Conservation (phyloP, 495 filamentous ascomycete species). For the Neurospora sp. region DNA sequence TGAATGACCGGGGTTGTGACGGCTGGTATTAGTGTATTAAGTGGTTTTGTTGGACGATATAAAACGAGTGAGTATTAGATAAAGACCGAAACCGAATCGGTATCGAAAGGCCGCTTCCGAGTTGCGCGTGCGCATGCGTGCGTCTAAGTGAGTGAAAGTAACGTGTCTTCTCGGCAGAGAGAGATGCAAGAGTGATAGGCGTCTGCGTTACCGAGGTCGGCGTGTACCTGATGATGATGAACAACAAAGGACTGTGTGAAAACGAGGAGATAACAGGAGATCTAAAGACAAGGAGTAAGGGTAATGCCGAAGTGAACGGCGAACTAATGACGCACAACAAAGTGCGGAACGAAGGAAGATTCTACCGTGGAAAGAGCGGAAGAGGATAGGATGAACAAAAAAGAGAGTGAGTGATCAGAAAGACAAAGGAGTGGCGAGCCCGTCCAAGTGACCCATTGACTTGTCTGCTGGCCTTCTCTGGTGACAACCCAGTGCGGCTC, state of each 20-base stretch:
- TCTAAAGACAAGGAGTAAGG: background rate
- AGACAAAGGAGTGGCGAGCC: constrained; percentile 20
- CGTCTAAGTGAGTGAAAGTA: background rate
- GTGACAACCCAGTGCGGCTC: constrained; percentile 1
- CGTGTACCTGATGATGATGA: background rate
- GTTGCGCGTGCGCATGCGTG: background rate
- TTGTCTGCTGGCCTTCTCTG: background rate
- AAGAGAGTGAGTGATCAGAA: background rate
- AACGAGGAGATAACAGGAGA: background rate
- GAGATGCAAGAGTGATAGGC: background rate
- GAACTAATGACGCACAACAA: background rate
- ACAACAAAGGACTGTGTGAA: background rate
- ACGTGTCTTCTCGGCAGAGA: background rate
- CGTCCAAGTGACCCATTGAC: constrained; percentile 6
- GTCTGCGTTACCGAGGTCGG: background rate
- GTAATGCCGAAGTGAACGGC: background rate
- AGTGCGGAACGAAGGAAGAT: background rate
- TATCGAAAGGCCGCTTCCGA: background rate
- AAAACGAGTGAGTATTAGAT: background rate
- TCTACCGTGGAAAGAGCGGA: background rate
- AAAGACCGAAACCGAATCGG: background rate
- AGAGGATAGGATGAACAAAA: background rate
- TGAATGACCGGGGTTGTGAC: background rate
- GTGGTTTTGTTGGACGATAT: background rate
- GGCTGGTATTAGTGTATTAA: background rate